Base-by-base conservation (phyloP, 129 eudicot species). In the Saposhnikovia divaricata region DNA sequence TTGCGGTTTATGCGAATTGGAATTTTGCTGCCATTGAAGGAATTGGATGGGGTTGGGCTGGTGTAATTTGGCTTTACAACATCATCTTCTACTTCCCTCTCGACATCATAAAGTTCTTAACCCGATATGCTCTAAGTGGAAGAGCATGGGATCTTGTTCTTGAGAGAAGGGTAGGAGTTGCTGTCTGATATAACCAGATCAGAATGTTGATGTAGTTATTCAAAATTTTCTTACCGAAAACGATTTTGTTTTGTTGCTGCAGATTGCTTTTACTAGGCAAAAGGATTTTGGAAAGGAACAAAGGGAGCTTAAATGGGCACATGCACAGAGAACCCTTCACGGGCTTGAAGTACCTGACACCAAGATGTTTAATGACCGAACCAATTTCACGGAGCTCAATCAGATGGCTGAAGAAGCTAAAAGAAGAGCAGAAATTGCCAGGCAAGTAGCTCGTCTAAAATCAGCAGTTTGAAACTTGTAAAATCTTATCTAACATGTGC, bases 11-110 rank as follows among this genome's bases (percentile, higher is more conserved):
- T 82, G 99, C 99, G 21, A 90, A 79, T 78, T 96, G 99, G 99
- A 86, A 87, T 79, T 96, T 96, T 88, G 99, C 99, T 72, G 99
- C 99, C n/a, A 94, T 96, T 27, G 98, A 96, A 85, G 99, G 99
- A 72, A 96, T 96, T 37, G 99, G 99, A 68, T 96, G 99, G 99
- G 97, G 99, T 43, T 96, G 99, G 99, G 99, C 99, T 13, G 99
- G 99, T 3, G 99, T 96, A 39, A 90, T 96, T 61, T 96, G 99
- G 99, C 96, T 96, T 18, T 96, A 96, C 82, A 96, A 96, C 80
- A 83, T 96, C 27, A 82, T 96, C 38, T 77, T 77, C 79, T 96
- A 96, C 65, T 77, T 96, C 84, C 99, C 99, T 5, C 99, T 96
- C 6, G 99, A 96, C 83, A 63, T 90, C 43, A 86, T 96, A 72